Evolutionary conservation across 306 rosid genomes (phyloP), one percentile per base, ranked within the genome.

Genomic region (Ochetophila trinervis): DNA sequence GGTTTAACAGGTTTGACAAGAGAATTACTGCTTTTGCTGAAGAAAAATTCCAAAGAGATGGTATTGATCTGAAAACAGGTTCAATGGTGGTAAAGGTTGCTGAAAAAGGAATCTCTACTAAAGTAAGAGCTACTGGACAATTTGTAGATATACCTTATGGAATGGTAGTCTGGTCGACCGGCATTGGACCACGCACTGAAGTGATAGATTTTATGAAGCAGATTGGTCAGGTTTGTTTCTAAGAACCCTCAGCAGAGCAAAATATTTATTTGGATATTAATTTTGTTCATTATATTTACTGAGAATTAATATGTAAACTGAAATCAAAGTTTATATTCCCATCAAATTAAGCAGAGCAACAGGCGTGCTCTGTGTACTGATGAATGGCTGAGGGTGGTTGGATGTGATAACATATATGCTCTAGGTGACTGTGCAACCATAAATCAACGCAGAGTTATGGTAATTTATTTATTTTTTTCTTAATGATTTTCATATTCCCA

Each of bases 391-490:
- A 82, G 90, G 64, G 95, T 90, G 20, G 79, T 73, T 34, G 97
- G 85, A 74, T 80, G 87, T 61, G 83, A 79, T 62, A 50, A 71
- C 47, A 83, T 76, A 53, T 85, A 72, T 62, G 90, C 87, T 61
- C 65, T 87, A 64, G 97, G 97, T 70, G 97, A 90, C 64, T 90
- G 91, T 75, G 86, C 91, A 35, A 71, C 95, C n/a, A 63, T 90
- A 72, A 73, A 74, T 69, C 97, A 90, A 73, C 86, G 91, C 60
- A 76, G 76, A 69, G 70, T 90, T 85, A 80, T 76, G 95, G 96
- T 90, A 89, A 19, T 18, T 70, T 66, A 32, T 47, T 19, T 14
- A 3, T 15, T 50, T 6, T 50, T 16, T 5, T 6, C 17, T 50
- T 16, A 7, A 0, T 0, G 10, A 19, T 16, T 50, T 19, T 5